Evolutionary conservation across 129 eudicot genomes (phyloP).

Genomic region (Heracleum sosnowskyi): DNA sequence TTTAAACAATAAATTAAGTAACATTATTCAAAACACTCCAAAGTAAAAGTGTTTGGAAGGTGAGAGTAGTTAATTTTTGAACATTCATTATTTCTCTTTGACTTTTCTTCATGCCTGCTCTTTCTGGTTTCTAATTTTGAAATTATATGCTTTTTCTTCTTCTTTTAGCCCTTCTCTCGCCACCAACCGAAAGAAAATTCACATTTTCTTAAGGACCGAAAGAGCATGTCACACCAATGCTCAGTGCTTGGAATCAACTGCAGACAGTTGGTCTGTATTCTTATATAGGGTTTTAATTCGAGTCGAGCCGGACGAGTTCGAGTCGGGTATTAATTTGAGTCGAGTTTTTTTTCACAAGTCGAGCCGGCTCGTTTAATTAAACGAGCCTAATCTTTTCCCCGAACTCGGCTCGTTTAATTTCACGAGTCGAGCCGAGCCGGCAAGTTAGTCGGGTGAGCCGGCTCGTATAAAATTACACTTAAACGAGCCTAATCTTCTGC

Average conservation of each 20-base stretch:
- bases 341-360: no score
- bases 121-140: conserved; percentile 4
- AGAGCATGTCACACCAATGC: not conserved
- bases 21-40: conserved; percentile 7
- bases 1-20: not conserved
- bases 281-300: no score
- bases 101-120: not conserved
- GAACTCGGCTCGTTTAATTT: no score
- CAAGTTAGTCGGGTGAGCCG: no score
- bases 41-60: conserved; percentile 4
- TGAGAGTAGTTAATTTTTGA: not conserved
- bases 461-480: no score
- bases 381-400: no score
- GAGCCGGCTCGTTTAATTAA: no score
- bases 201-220: not conserved
- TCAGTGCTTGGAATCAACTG: not conserved
- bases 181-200: conserved; percentile 7
- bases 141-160: not conserved
- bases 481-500: no score
- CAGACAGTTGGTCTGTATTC: not conserved
- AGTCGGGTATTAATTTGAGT: no score
- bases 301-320: no score
- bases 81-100: not conserved
- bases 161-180: not conserved
- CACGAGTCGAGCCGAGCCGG: no score